phyloP scores from a whole-genome alignment of 2,329 filamentous ascomycete species.

The Didymella arachidicola region DNA sequence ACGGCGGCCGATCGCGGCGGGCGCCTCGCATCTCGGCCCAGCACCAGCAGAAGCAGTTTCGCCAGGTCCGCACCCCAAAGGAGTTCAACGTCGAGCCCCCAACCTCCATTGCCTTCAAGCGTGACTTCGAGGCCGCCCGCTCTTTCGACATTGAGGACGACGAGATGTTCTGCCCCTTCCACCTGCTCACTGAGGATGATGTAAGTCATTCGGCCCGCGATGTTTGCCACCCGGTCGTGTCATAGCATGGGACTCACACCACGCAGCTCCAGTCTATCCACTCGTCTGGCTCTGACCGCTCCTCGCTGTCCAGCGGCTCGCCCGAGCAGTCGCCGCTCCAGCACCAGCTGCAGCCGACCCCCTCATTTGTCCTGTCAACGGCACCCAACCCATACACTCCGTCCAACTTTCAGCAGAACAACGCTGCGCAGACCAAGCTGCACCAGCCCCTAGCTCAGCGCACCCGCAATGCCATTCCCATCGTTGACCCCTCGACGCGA shows the following conservation, averaged over 20 bases:
- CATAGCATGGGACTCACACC: slow-evolving; percentile 45
- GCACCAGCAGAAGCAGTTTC: slow-evolving; percentile 89
- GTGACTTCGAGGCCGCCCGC: slow-evolving; percentile 86
- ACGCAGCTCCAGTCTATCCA: slow-evolving; percentile 86
- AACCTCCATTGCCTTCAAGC: slow-evolving; percentile 78
- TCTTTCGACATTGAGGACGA: slow-evolving; percentile 97
- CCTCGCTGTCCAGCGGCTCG: slow-evolving; percentile 92
- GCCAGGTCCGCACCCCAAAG: slow-evolving; percentile 84
- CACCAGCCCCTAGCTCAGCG: slow-evolving; percentile 91
- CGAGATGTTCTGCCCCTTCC: slow-evolving; percentile 88
- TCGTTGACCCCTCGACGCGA: slow-evolving; percentile 94
- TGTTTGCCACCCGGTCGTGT: slow-evolving; percentile 35
- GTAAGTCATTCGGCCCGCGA: slow-evolving; percentile 61
- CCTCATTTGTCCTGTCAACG: slow-evolving; percentile 74
- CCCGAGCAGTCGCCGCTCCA: slow-evolving; percentile 91
- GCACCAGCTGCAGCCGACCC: slow-evolving; percentile 76
- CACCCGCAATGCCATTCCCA: slow-evolving; percentile 93
- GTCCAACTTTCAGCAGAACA: slow-evolving; percentile 65
- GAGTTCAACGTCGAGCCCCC: slow-evolving; percentile 79
- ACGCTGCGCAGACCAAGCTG: slow-evolving; percentile 73
- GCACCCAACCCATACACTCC: slow-evolving; percentile 64
- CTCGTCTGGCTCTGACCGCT: slow-evolving; percentile 88
- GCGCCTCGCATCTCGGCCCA: slow-evolving; percentile 80
- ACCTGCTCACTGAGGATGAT: slow-evolving; percentile 90
- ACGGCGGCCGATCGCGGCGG: slow-evolving; percentile 84